Conservation (phyloP, 2,329 filamentous ascomycete species). For the Penicillium fuscoglaucum region DNA sequence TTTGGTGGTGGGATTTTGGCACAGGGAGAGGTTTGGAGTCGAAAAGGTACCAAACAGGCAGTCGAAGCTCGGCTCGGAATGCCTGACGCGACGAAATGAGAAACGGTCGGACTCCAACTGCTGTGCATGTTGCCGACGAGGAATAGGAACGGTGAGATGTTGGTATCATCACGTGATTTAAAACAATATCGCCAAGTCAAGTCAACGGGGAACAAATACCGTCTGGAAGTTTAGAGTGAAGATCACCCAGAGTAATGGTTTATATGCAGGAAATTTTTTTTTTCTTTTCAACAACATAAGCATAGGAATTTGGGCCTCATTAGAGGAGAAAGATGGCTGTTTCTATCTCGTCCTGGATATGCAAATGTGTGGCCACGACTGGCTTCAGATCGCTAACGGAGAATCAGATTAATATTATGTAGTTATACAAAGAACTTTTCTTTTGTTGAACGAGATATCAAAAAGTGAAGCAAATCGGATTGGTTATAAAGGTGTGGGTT, state of each 20-base stretch:
- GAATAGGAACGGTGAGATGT: conserved; percentile 14
- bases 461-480: background rate
- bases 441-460: background rate
- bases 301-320: background rate
- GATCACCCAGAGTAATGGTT: background rate
- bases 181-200: background rate
- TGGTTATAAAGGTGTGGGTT: background rate
- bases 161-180: conserved; percentile 18
- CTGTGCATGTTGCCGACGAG: conserved; percentile 7
- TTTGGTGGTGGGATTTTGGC: background rate
- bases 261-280: too few species aligned
- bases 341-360: background rate
- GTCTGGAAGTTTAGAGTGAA: background rate
- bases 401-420: background rate
- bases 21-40: background rate
- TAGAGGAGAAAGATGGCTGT: background rate
- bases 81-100: conserved; percentile 11
- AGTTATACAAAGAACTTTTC: too few species aligned
- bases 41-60: background rate
- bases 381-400: background rate
- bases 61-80: conserved; percentile 3
- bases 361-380: background rate
- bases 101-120: conserved; percentile 5
- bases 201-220: background rate
- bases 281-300: background rate